Percentiles rank a stretch among this genome's conserved stretches.
These are phyloP conservation scores for Gastrodia elata DNA, from an alignment of 106 monocot genomes.

Conservation along the genomic window DNA sequence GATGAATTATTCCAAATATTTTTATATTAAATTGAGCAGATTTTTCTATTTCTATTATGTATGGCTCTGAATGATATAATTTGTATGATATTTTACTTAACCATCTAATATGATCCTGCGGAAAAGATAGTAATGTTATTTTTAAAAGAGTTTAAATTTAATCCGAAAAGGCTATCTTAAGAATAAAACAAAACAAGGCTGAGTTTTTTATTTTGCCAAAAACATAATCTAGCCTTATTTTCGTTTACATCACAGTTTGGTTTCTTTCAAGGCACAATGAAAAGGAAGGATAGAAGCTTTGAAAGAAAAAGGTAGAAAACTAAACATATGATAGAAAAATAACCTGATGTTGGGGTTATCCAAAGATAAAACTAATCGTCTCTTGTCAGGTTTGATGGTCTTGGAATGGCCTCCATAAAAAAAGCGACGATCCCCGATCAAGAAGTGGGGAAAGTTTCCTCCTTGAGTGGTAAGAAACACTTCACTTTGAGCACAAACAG, in stretches of 20 bases:
- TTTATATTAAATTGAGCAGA: too few relatives aligned
- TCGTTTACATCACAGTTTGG: background rate
- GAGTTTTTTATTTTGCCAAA: background rate
- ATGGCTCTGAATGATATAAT: too few relatives aligned
- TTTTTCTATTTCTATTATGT: too few relatives aligned
- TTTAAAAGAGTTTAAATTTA: background rate
- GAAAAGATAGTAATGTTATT: too few relatives aligned
- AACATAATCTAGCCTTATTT: background rate
- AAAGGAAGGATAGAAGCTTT: background rate
- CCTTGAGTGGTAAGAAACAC: constrained; percentile 97
- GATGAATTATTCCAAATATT: too few relatives aligned
- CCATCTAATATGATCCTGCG: too few relatives aligned
- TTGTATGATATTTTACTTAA: too few relatives aligned
- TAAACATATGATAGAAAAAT: background rate
- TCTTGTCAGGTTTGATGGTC: constrained; percentile 94
- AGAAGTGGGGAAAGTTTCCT: constrained; percentile 92
- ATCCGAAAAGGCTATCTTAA: background rate
- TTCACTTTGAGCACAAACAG: constrained; percentile 79
- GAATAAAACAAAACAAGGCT: background rate
- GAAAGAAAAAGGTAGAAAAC: background rate
- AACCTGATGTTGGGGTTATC: constrained; percentile 77
- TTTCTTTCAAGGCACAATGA: background rate
- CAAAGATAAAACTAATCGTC: constrained; percentile 60
- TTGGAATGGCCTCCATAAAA: constrained; percentile 76
- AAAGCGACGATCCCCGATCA: constrained; percentile 83